Evolutionary conservation across 306 rosid species (phyloP), one percentile per base, ranked within the genome.

Genomic region (Vicia faba): DNA sequence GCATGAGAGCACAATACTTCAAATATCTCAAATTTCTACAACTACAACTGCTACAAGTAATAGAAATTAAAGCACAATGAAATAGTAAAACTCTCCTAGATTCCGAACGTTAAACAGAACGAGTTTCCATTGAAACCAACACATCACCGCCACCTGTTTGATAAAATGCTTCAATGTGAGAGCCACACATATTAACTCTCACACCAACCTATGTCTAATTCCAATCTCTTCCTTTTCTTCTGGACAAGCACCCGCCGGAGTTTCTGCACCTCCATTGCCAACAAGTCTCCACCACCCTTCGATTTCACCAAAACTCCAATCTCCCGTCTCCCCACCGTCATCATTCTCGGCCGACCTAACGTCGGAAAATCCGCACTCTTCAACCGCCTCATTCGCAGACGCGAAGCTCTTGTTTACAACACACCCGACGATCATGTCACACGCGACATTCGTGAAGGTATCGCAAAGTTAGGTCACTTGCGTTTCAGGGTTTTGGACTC

Each of bases 401-500:
- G 96, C 72, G 98, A 93, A 79, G 97, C 98, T 25, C 91, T 93
- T 19, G 98, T 93, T 2, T 88, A 84, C 79, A 93, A 93, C 76
- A 93, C 98, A 3, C 98, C 97, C 0, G 77, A 86, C 28, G 96
- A 93, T 79, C 98, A 93, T 68, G 98, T 93, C 46, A 93, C 98
- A 54, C 86, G 98, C 33, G 98, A 93, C 72, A 72, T 93, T 10
- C 83, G 97, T 41, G 97, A 89, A 79, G 98, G 97, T 40, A 61
- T 93, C 66, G 98, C 98, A 23, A 93, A 89, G 73, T 78, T 93
- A 79, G 85, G 95, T 61, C 83, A 93, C 82, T 72, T 93, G 49
- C 85, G 98, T 25, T 89, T 93, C 85, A 85, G 79, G 71, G 98
- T 89, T 11, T 70, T 93, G 82, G 98, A 93, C 58, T 89, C 98